Percentiles rank a stretch among this genome's conserved stretches.
Conservation (phyloP, 2,329 filamentous ascomycete species). For the Colletotrichum tamarilloi region DNA sequence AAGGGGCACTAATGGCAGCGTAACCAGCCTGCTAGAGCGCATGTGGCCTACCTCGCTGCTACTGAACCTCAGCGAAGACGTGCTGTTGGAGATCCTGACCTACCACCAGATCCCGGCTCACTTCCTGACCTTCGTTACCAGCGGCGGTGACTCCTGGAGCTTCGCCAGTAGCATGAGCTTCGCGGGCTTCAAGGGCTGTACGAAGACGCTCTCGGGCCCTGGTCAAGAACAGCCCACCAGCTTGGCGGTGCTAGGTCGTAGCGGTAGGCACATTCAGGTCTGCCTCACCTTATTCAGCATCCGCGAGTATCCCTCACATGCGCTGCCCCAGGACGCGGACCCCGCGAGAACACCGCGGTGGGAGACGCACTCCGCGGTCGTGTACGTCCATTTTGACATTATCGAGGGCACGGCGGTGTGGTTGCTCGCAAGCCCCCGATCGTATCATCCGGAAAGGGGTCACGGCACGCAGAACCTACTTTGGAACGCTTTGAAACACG, state of each 20-base stretch:
- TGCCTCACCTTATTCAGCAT: constrained; percentile 25
- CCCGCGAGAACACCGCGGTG: constrained; percentile 11
- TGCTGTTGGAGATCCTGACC: constrained; percentile 14
- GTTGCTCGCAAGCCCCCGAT: constrained; percentile 12
- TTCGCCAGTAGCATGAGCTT: constrained; percentile 23
- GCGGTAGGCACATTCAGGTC: constrained; percentile 13
- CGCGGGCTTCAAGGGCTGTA: constrained; percentile 3
- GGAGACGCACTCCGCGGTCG: constrained; percentile 19
- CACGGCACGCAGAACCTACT: constrained; percentile 15
- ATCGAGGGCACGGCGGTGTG: constrained; percentile 24
- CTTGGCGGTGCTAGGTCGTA: constrained; percentile 8
- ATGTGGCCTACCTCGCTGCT: constrained; percentile 12
- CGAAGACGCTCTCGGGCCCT: neutral
- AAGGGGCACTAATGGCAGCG: neutral
- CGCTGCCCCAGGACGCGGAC: neutral
- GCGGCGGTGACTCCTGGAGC: constrained; percentile 14
- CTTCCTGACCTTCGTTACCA: constrained; percentile 10
- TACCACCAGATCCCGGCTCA: constrained; percentile 21
- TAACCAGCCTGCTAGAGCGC: constrained; percentile 12
- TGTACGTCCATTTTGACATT: constrained; percentile 21
- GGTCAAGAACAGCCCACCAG: neutral
- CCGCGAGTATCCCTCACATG: constrained; percentile 10
- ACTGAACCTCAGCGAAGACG: constrained; percentile 20
- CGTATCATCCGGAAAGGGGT: constrained; percentile 12
- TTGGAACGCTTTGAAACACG: constrained; percentile 13